Evolutionary conservation across 139 green algal species (phyloP), one percentile per base, ranked within the genome.

Genomic region (Chlamydomonas asymmetrica): DNA sequence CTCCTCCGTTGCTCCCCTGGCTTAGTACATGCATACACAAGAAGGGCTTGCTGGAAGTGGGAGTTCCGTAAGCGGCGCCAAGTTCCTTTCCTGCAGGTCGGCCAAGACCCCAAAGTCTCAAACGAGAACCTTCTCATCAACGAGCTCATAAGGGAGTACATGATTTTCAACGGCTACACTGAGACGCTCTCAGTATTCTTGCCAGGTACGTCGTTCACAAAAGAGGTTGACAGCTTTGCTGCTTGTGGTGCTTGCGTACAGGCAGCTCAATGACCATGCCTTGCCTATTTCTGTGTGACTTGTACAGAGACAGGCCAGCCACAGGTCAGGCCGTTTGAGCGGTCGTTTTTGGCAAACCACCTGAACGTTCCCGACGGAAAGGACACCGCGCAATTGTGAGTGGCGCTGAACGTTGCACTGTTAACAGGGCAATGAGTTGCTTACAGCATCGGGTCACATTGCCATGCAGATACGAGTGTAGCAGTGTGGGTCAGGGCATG

Each of bases 111-210:
- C 2, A 74, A 87, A 37, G 52, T 81, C 10, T 76, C 50, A 25
- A 85, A 80, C 34, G 87, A 92, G 35, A 90, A 84, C 52, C 73
- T 90, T 10, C 43, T 92, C 2, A 85, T 92, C 37, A 92, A 92
- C 56, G 87, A 92, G 81, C 79, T 92, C 7, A 87, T 92, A 16
- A 79, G 87, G 2, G 87, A 92, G 49, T 92, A 92, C 71, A 57
- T 90, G 40, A 80, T 82, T 1, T 80, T 74, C 68, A 81, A 83
- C 61, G 52, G 62, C 27, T 83, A 77, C 56, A 63, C 81, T 7
- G 81, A 83, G 16, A 83, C 84, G 18, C 49, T 83, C 32, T 86
- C 78, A 3, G 84, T 90, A 0, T 89, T 89, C 68, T 2, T 89
- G 31, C 78, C 80, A 66, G 82, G 82, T 88, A 49, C n/a, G n/a